Evolutionary conservation across 805 yeast genomes (phyloP), one percentile per base, ranked within the genome.

Genomic region (Hermanozyma aechmeae): DNA sequence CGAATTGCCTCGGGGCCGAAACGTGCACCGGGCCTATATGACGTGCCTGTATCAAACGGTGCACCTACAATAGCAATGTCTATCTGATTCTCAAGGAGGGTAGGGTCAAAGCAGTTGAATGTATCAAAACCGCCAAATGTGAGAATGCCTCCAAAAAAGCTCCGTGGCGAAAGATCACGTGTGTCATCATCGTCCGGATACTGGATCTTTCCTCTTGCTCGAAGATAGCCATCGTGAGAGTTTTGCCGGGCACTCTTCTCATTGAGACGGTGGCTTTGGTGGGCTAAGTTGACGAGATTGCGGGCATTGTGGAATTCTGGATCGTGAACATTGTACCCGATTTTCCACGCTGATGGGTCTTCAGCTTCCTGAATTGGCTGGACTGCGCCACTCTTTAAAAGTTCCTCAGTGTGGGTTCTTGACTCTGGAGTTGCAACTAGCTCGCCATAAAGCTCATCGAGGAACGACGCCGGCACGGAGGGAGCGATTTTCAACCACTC

Each of bases 61-160:
- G 25, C 8, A 9, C 25, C 25, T 5, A 23, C 25, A 7, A 23
- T 13, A 7, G 25, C 25, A 23, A 23, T 23, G 25, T 23, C 25
- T 8, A 23, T 13, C 12, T 23, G 16, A 15, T 23, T 23, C 16
- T 23, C 25, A 16, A 23, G 14, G 5, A 23, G n/a, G 13, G 13
- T 16, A 5, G 25, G 25, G 14, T 23, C 25, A n/a, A 13, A 23
- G 15, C 25, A 23, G 25, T 23, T 23, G 25, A 60, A 57, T 25
- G 55, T 51, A 7, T 64, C 56, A 26, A 65, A 51, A 32, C 70
- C 74, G 1, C 71, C 80, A 52, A 68, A 74, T 1, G 78, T 65
- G 13, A 68, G 55, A 21, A 72, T 63, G 4, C 78, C 78, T 2
- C 75, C 71, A 40, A 68, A 69, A 30, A 53, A 17, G 23, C 33